Percentiles rank a stretch among this genome's conserved stretches.
Conservation (phyloP, 805 yeast genomes). For the Starmera pachycereana region DNA sequence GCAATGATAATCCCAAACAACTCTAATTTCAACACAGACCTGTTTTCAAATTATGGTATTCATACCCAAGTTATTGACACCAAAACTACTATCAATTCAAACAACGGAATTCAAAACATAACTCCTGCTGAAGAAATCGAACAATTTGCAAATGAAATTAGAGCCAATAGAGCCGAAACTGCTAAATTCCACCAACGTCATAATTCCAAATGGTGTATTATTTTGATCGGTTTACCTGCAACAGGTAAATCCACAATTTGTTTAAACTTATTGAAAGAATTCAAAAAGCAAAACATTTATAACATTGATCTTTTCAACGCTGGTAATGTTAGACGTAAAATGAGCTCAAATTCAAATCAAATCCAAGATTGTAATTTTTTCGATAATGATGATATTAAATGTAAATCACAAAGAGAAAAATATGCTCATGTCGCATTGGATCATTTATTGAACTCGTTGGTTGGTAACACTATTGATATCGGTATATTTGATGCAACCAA, state of each 20-base stretch:
- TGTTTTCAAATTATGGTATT: no score
- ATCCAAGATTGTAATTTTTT: conserved; percentile 24
- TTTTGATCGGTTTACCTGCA: conserved; percentile 72
- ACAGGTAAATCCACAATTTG: conserved; percentile 69
- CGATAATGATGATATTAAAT: conserved; percentile 32
- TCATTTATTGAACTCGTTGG: conserved; percentile 31
- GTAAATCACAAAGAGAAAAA: conserved; percentile 33
- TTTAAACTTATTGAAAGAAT: conserved; percentile 41
- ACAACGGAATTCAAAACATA: neutral
- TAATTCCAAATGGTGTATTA: conserved; percentile 45
- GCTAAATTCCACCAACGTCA: no score
- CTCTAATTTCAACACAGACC: no score
- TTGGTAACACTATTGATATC: conserved; percentile 34
- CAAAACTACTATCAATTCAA: neutral
- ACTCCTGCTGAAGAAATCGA: neutral
- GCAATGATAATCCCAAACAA: no score
- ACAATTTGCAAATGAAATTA: neutral
- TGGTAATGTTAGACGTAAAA: conserved; percentile 54
- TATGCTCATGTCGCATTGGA: conserved; percentile 44
- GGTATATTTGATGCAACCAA: conserved; percentile 56
- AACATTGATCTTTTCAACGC: conserved; percentile 52
- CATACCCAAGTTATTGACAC: neutral
- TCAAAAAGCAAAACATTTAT: conserved; percentile 10
- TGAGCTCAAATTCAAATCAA: conserved; percentile 26
- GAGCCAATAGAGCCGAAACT: neutral